These are phyloP conservation scores for Calocybe cyanea DNA, from an alignment of 768 basidiomycete species.

Conservation along the genomic window DNA sequence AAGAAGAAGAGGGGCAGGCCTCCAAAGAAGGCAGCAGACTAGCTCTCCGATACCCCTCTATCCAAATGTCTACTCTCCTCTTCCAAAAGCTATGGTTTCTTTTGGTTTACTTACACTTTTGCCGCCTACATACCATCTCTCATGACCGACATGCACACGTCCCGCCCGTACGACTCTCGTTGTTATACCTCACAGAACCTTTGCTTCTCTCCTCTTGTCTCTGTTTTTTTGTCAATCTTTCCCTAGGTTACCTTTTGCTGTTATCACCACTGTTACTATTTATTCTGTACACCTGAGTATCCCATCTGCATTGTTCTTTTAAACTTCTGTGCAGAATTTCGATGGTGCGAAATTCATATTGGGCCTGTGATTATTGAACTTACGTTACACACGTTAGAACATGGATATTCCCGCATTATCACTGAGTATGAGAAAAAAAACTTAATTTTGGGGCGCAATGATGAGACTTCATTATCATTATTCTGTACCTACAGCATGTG, in stretches of 20 bases:
- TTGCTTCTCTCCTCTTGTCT: conserved; percentile 9
- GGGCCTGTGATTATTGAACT: conserved; percentile 13
- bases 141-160: conserved; percentile 35
- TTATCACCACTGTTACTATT: conserved; percentile 28
- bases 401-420: not conserved
- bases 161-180: conserved; percentile 21
- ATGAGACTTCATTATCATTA: conserved; percentile 13
- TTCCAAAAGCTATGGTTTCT: conserved; percentile 22
- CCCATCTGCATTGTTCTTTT: conserved; percentile 19
- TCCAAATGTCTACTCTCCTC: conserved; percentile 5
- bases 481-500: conserved; percentile 15
- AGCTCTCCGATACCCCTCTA: conserved; percentile 1
- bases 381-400: conserved; percentile 10
- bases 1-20: conserved; percentile 77
- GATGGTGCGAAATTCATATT: conserved; percentile 22
- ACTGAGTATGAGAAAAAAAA: conserved; percentile 11
- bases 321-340: conserved; percentile 7
- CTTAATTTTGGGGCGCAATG: conserved; percentile 8
- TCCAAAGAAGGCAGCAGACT: conserved; percentile 45
- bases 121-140: conserved; percentile 24
- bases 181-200: conserved; percentile 19
- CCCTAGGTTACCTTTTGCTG: conserved; percentile 20
- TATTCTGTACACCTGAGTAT: conserved; percentile 31
- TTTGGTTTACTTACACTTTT: conserved; percentile 14
- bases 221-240: too few relatives aligned